A percentile compares a stretch with the other conserved stretches of the same genome.
Evolutionary conservation across 2,329 filamentous ascomycete species (phyloP).

Genomic region (Curvularia lunata): DNA sequence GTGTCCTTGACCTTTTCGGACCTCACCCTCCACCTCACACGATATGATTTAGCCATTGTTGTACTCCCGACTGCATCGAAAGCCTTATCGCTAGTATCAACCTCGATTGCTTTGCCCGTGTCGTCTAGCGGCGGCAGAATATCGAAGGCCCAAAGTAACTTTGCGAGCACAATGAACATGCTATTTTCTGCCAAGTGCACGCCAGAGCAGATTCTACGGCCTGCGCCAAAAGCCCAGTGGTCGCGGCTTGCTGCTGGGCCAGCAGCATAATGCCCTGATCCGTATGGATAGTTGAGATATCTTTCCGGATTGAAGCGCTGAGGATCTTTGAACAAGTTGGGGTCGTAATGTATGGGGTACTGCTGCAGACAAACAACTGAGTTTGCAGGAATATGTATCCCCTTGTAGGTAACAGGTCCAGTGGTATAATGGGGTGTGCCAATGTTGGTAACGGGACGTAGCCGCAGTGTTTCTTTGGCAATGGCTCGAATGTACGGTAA

Average conservation of each 20-base stretch:
- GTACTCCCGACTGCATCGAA: constrained; percentile 39
- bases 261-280: constrained; percentile 44
- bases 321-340: constrained; percentile 45
- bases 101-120: constrained; percentile 46
- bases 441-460: constrained; percentile 45
- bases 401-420: constrained; percentile 51
- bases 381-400: constrained; percentile 53
- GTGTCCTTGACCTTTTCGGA: constrained; percentile 27
- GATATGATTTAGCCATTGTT: constrained; percentile 45
- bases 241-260: constrained; percentile 44
- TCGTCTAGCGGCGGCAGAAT: constrained; percentile 48
- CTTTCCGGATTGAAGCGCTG: constrained; percentile 54
- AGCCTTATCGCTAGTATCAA: constrained; percentile 46
- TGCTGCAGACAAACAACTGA: constrained; percentile 41
- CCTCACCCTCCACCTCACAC: constrained; percentile 33
- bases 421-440: constrained; percentile 45
- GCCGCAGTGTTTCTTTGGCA: constrained; percentile 55
- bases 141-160: constrained; percentile 57
- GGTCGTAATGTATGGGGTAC: constrained; percentile 48
- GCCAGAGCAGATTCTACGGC: constrained; percentile 53
- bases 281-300: constrained; percentile 46
- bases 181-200: constrained; percentile 53
- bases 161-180: constrained; percentile 53
- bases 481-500: constrained; percentile 50
- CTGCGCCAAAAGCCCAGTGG: constrained; percentile 51